Conservation (phyloP, 345 rosid species). For the Dipteronia sinensis region DNA sequence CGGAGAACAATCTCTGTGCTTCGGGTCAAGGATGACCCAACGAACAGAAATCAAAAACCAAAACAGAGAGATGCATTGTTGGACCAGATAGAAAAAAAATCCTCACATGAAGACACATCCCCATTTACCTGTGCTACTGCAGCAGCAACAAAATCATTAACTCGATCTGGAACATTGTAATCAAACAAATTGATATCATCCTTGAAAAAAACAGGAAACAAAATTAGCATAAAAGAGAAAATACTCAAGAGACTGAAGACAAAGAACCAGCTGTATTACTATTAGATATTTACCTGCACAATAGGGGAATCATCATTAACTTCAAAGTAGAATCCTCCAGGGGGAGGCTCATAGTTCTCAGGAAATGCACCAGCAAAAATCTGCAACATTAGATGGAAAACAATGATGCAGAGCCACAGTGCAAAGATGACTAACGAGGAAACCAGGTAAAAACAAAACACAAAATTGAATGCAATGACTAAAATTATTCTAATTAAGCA, state of each 20-base stretch:
- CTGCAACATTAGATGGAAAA: constrained; percentile 40
- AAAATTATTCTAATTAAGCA: neutral
- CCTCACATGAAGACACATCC: neutral
- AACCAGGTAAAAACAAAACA: neutral
- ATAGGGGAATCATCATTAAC: constrained; percentile 71
- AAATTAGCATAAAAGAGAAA: constrained; percentile 23
- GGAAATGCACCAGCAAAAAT: constrained; percentile 98
- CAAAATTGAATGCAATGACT: neutral
- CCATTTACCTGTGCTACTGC: constrained; percentile 80
- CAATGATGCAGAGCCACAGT: constrained; percentile 12
- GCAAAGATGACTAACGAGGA: neutral
- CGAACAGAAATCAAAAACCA: neutral
- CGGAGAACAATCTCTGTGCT: too few species aligned
- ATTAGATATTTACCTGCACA: constrained; percentile 65
- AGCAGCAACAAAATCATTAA: constrained; percentile 88
- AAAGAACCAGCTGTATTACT: constrained; percentile 9
- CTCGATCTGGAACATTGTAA: constrained; percentile 95
- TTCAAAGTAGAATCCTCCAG: constrained; percentile 93
- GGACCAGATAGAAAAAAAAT: constrained; percentile 12
- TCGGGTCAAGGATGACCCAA: too few species aligned
- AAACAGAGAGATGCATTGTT: neutral
- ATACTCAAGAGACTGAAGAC: constrained; percentile 10
- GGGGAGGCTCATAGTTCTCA: constrained; percentile 84
- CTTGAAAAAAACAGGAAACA: constrained; percentile 46
- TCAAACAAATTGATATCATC: constrained; percentile 79